Conservation (phyloP, 768 basidiomycete species). For the Suillus fuscotomentosus region DNA sequence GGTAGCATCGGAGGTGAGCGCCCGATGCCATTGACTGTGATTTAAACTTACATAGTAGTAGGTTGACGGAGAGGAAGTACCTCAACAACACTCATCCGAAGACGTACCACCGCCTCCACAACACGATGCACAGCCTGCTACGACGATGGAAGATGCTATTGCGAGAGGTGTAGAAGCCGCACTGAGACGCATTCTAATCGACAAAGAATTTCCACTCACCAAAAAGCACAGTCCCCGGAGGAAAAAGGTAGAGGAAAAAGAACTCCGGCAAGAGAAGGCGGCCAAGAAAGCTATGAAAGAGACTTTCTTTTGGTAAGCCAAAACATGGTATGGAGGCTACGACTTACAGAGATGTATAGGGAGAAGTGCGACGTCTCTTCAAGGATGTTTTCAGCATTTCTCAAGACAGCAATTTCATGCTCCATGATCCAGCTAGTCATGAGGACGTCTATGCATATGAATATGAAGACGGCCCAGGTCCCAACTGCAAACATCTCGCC, state of each 20-base stretch:
- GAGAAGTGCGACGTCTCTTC: not conserved
- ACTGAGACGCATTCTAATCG: not conserved
- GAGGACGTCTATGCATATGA: slow-evolving; percentile 8
- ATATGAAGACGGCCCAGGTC: slow-evolving; percentile 10
- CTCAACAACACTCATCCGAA: not conserved
- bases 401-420: slow-evolving; percentile 10
- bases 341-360: not conserved
- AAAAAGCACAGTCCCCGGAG: not conserved
- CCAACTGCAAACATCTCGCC: not conserved
- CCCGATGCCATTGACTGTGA: no score
- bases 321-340: not conserved
- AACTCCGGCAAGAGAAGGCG: not conserved
- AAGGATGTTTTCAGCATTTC: slow-evolving; percentile 10
- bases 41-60: not conserved
- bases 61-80: not conserved
- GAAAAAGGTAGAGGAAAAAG: not conserved
- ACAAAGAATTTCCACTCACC: not conserved
- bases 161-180: no score
- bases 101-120: not conserved
- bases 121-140: not conserved
- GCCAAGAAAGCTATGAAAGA: not conserved
- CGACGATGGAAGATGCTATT: not conserved
- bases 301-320: slow-evolving; percentile 9
- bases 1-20: not conserved
- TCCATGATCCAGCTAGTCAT: not conserved